phyloP scores from a whole-genome alignment of 371 early-diverging fungal genomes.

The Mortierella sp. region DNA sequence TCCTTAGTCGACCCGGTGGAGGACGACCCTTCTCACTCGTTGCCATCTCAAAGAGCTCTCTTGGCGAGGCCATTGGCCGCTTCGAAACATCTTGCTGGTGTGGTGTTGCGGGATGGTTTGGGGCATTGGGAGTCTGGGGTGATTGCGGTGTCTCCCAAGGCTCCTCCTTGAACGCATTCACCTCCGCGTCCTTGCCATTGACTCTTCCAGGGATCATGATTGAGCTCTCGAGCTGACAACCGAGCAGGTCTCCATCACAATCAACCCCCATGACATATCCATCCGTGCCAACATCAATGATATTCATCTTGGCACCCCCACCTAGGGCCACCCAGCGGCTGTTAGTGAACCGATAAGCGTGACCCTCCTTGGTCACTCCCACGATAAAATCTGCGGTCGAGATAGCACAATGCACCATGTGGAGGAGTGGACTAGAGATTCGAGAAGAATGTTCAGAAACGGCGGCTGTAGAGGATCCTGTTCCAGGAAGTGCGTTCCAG shows the following conservation, averaged over 20 bases:
- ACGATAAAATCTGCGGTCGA: slow-evolving; percentile 33
- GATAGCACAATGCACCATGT: slow-evolving; percentile 26
- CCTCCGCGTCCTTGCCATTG: background rate
- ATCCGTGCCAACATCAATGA: slow-evolving; percentile 34
- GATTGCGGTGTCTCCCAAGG: slow-evolving; percentile 5
- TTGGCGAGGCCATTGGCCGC: slow-evolving; percentile 25
- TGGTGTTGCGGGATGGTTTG: slow-evolving; percentile 17
- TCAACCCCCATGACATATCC: slow-evolving; percentile 47
- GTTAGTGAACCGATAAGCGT: slow-evolving; percentile 18
- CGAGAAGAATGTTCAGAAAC: too few species aligned
- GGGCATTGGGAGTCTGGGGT: slow-evolving; percentile 30
- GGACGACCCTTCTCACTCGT: background rate
- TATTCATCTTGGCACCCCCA: slow-evolving; percentile 16
- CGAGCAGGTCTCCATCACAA: slow-evolving; percentile 40
- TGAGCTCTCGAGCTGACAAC: slow-evolving; percentile 34
- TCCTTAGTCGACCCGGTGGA: too few species aligned
- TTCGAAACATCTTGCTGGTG: slow-evolving; percentile 14
- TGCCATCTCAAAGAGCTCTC: slow-evolving; percentile 45
- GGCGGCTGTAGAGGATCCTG: slow-evolving; percentile 14
- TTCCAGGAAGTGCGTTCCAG: slow-evolving; percentile 38
- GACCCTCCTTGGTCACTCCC: slow-evolving; percentile 27
- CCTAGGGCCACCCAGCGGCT: slow-evolving; percentile 26
- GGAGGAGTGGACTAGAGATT: slow-evolving; percentile 3
- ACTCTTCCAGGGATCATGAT: slow-evolving; percentile 8
- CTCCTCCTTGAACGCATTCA: slow-evolving; percentile 6